phyloP scores from a whole-genome alignment of 176 grass and related monocot genomes.

The Dendrocalamus sinicus region DNA sequence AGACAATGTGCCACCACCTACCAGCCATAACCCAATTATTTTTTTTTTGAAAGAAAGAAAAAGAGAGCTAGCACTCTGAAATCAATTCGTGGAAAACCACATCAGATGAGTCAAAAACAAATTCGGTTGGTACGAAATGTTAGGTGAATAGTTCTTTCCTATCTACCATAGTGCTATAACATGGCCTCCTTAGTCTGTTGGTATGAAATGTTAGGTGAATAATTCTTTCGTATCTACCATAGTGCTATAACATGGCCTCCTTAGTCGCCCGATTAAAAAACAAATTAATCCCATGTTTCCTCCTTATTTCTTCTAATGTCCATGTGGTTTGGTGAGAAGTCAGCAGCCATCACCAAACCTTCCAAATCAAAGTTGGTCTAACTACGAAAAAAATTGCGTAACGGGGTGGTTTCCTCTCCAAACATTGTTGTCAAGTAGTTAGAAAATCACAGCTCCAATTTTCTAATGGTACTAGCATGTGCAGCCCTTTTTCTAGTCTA shows the following conservation, averaged over 20 bases:
- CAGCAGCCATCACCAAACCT: constrained; percentile 40
- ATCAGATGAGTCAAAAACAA: constrained; percentile 21
- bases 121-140: background rate
- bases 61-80: background rate
- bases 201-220: background rate
- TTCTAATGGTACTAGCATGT: constrained; percentile 20
- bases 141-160: constrained; percentile 17
- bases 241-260: constrained; percentile 33
- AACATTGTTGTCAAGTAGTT: constrained; percentile 50
- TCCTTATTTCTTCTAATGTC: background rate
- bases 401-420: constrained; percentile 40
- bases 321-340: constrained; percentile 40
- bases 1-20: constrained; percentile 12
- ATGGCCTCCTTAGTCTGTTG: constrained; percentile 24
- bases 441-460: constrained; percentile 3
- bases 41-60: background rate
- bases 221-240: constrained; percentile 16
- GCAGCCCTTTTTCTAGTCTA: background rate
- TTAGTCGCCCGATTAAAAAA: background rate
- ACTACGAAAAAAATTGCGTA: constrained; percentile 30
- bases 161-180: constrained; percentile 19
- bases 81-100: background rate
- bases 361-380: constrained; percentile 47
- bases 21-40: constrained; percentile 3
- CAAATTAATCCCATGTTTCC: constrained; percentile 1